Percentiles rank a stretch among this genome's conserved stretches.
Evolutionary conservation across 2,329 filamentous ascomycete species (phyloP).

Genomic region (Colletotrichum chlorophyti): DNA sequence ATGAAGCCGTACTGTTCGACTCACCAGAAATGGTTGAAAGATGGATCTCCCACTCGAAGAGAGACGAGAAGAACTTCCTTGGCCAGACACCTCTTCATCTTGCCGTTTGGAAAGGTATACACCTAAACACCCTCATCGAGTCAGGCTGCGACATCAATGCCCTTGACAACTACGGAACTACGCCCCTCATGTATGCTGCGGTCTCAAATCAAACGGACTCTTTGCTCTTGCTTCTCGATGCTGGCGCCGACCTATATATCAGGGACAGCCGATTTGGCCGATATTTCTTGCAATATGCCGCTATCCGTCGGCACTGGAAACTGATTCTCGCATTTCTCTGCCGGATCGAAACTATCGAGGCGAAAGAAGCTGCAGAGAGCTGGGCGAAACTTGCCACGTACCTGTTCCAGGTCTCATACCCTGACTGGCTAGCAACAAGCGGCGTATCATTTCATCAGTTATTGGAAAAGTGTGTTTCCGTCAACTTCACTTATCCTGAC

Average conservation of each 20-base stretch:
- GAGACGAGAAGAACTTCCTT: background rate
- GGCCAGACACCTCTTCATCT: constrained; percentile 2
- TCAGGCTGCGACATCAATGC: background rate
- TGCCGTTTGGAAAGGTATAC: background rate
- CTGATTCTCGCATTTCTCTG: background rate
- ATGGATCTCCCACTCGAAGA: rapidly evolving
- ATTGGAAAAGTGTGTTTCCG: background rate
- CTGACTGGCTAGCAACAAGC: rapidly evolving
- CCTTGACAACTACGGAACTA: background rate
- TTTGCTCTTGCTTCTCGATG: background rate
- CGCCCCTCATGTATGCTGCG: constrained; percentile 11
- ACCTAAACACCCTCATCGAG: background rate
- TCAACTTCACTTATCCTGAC: background rate
- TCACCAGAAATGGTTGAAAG: background rate
- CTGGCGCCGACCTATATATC: rapidly evolving
- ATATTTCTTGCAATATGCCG: background rate
- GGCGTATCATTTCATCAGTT: background rate
- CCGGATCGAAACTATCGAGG: background rate
- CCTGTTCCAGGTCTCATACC: background rate
- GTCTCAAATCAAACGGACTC: rapidly evolving
- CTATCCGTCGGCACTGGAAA: background rate
- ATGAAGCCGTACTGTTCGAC: background rate
- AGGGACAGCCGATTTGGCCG: background rate
- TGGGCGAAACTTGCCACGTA: background rate
- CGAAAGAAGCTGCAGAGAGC: background rate